These are phyloP conservation scores for Ascosphaera apis DNA, from an alignment of 2,329 filamentous ascomycete genomes.

Conservation along the genomic window DNA sequence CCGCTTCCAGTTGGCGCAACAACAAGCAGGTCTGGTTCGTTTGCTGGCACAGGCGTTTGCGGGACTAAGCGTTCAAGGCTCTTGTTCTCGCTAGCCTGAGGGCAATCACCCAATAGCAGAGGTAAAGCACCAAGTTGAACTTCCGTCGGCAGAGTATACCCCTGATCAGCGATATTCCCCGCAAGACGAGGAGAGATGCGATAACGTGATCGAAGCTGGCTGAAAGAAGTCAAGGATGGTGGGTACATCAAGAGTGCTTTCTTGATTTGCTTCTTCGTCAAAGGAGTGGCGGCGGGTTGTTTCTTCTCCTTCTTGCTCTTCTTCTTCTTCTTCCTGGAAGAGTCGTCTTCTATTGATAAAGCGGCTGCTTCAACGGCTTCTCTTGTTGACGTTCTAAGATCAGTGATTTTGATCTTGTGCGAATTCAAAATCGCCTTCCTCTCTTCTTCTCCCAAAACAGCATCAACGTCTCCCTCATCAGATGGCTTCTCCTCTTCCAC, in stretches of 20 bases:
- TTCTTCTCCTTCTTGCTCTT: conserved; percentile 37
- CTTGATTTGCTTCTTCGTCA: conserved; percentile 27
- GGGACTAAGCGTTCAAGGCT: neutral
- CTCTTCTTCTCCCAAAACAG: conserved; percentile 39
- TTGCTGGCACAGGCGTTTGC: conserved; percentile 1
- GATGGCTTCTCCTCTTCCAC: conserved; percentile 1
- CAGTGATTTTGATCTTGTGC: conserved; percentile 64
- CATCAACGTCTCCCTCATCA: conserved; percentile 3
- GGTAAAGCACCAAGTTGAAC: conserved; percentile 78
- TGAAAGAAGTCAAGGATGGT: conserved; percentile 56
- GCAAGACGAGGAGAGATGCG: conserved; percentile 50
- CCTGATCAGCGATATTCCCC: conserved; percentile 62
- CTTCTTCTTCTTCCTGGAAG: conserved; percentile 17
- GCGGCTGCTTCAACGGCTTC: conserved; percentile 10
- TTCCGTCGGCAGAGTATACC: conserved; percentile 72
- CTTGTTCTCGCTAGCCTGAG: conserved; percentile 11
- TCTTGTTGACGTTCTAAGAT: conserved; percentile 29
- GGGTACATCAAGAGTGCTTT: conserved; percentile 41
- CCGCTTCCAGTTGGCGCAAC: conserved; percentile 90
- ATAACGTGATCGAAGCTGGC: conserved; percentile 46
- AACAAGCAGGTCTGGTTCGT: conserved; percentile 51
- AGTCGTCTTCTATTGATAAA: conserved; percentile 11
- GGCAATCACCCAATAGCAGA: conserved; percentile 36
- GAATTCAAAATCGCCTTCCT: conserved; percentile 51
- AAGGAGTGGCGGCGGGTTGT: conserved; percentile 16